Percentiles rank a stretch among this genome's conserved stretches.
Evolutionary conservation across 306 rosid species (phyloP).

Genomic region (Corylus heterophylla): DNA sequence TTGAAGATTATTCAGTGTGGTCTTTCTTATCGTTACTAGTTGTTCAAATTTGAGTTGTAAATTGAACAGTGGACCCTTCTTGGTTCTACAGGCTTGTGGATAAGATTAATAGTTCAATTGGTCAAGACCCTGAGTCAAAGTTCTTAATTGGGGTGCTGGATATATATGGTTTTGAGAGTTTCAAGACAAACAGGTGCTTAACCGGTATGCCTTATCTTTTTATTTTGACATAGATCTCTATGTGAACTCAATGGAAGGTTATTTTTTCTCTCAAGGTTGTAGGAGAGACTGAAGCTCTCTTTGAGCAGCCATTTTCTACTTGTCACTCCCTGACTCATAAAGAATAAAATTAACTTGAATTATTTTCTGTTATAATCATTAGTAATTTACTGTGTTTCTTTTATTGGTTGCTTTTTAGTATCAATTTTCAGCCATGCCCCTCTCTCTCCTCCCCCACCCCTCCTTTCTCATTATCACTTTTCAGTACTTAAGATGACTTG

Average conservation of each 20-base stretch:
- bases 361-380: background rate
- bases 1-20: conserved; percentile 19
- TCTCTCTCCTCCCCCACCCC: background rate
- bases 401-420: background rate
- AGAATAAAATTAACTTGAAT: background rate
- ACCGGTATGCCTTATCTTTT: conserved; percentile 47
- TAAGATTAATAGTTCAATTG: conserved; percentile 85
- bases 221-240: conserved; percentile 31
- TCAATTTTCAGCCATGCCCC: background rate
- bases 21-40: conserved; percentile 15
- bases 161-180: conserved; percentile 99
- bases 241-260: conserved; percentile 21
- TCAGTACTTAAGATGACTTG: background rate
- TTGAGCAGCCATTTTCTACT: conserved; percentile 2
- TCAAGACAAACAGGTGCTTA: conserved; percentile 98
- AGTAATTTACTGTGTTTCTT: background rate
- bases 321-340: background rate
- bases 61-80: conserved; percentile 22
- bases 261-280: background rate
- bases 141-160: conserved; percentile 93
- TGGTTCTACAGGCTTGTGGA: conserved; percentile 85
- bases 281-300: conserved; percentile 13
- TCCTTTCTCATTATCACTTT: background rate
- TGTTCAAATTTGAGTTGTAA: conserved; percentile 22
- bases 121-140: conserved; percentile 92